These are phyloP conservation scores for Termitomyces sp. DNA, from an alignment of 768 basidiomycete species.

Conservation along the genomic window DNA sequence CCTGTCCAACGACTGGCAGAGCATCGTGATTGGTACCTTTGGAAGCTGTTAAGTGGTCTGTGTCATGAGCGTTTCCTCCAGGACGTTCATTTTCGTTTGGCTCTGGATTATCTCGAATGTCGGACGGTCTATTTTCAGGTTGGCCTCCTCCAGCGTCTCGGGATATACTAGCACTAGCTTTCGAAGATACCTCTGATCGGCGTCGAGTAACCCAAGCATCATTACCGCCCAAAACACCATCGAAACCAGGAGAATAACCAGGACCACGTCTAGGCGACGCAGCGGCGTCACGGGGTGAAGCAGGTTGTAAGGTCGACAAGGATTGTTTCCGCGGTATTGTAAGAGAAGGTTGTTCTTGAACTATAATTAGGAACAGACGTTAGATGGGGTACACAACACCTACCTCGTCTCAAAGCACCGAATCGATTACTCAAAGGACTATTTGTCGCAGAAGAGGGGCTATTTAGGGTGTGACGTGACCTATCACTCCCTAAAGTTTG, in stretches of 20 bases:
- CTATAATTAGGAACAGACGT: conserved; percentile 13
- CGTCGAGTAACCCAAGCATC: conserved; percentile 67
- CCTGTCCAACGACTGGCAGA: neutral
- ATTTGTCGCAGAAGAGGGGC: conserved; percentile 32
- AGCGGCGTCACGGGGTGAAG: conserved; percentile 53
- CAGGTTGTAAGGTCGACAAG: conserved; percentile 50
- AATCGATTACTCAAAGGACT: conserved; percentile 68
- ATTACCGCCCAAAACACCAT: conserved; percentile 62
- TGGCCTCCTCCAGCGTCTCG: conserved; percentile 33
- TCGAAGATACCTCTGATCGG: conserved; percentile 53
- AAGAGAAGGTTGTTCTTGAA: conserved; percentile 53
- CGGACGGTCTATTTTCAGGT: conserved; percentile 33
- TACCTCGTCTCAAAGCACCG: conserved; percentile 61
- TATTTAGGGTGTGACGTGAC: conserved; percentile 47
- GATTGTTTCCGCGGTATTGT: conserved; percentile 63
- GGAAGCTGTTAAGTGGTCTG: neutral
- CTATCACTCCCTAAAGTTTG: conserved; percentile 47
- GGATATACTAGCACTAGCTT: conserved; percentile 27
- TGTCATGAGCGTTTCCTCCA: neutral
- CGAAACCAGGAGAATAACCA: conserved; percentile 55
- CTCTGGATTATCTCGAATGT: conserved; percentile 41
- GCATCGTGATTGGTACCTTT: neutral
- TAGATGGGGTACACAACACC: conserved; percentile 8
- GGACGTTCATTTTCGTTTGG: neutral
- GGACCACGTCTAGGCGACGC: conserved; percentile 66